Evolutionary conservation across 2,329 filamentous ascomycete genomes (phyloP), one percentile per base, ranked within the genome.

Genomic region (Leptoxyphium fumago): DNA sequence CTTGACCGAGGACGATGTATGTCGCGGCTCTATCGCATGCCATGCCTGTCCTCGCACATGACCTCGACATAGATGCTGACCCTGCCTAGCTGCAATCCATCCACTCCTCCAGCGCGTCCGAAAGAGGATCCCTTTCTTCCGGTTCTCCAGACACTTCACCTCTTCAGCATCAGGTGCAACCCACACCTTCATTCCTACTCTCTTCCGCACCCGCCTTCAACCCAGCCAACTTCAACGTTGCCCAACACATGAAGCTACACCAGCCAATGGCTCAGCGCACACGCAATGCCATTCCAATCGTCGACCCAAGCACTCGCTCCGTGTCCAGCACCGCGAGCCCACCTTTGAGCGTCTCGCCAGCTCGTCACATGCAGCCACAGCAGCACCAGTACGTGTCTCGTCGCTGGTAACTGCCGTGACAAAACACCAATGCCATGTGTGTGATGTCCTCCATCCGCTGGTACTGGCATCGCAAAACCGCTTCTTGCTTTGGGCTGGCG

Each of bases 261-360:
- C 89, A 95, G 71, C 86, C 88, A 48, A 75, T 88, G 49, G 85
- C 88, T 49, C 85, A 88, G 51, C 84, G 91, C 54, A 78, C 82
- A 46, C 85, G 87, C 65, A 96, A 95, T 64, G 86, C 91, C 59
- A 96, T 96, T 54, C 89, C 89, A 47, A 98, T 98, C 63, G 85
- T 96, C 66, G 94, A 98, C 72, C 91, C 91, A 44, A 84, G 77
- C 54, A 95, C 89, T 45, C 87, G 91, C 59, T 79, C 87, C 59
- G 82, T 95, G 71, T 13, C 32, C 5, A 36, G 32, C 32, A 36
- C 32, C 9, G 80, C 86, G 45, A 94, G 86, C 69, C 89, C 89
- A 53, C 86, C 89, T 21, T 81, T 81, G 49, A 78, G 75, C 51
- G 73, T 80, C 58, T 79, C 77, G 45, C 77, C 78, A 47, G 74